Evolutionary conservation across 176 grass and related monocot genomes (phyloP).

Genomic region (Carex cristatella): DNA sequence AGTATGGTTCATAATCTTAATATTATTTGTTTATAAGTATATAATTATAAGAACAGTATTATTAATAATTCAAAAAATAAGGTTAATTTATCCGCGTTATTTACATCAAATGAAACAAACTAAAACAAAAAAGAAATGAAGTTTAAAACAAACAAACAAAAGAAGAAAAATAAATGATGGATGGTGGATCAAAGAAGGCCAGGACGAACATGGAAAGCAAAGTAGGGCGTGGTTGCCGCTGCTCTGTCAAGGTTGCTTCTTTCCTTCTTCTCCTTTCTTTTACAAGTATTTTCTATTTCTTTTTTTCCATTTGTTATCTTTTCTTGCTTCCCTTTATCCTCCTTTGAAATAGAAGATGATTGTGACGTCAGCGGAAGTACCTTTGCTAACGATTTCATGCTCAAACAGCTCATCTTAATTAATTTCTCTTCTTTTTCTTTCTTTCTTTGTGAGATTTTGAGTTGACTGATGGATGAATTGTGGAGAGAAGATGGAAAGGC

Average conservation of each 20-base stretch:
- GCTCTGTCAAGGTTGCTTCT: conserved; percentile 11
- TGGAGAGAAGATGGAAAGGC: neutral
- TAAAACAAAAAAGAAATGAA: too few species aligned
- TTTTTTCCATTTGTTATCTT: neutral
- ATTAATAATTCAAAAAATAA: too few species aligned
- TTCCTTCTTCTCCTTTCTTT: conserved; percentile 9
- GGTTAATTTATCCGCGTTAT: too few species aligned
- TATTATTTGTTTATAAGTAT: too few species aligned
- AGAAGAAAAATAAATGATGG: neutral
- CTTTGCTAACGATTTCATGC: conserved; percentile 12
- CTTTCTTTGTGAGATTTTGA: neutral
- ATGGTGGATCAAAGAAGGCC: conserved; percentile 2
- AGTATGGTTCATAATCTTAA: too few species aligned
- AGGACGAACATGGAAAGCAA: conserved; percentile 6
- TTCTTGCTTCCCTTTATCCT: neutral
- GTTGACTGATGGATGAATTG: neutral
- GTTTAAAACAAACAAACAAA: neutral
- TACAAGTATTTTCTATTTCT: neutral
- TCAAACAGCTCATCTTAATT: neutral
- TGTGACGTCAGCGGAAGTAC: conserved; percentile 2
- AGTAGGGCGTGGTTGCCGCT: neutral
- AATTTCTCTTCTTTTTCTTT: neutral
- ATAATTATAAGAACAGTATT: too few species aligned
- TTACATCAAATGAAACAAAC: too few species aligned
- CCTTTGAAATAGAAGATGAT: neutral